Evolutionary conservation across 768 basidiomycete genomes (phyloP).

Genomic region (Boletellus emodensis): DNA sequence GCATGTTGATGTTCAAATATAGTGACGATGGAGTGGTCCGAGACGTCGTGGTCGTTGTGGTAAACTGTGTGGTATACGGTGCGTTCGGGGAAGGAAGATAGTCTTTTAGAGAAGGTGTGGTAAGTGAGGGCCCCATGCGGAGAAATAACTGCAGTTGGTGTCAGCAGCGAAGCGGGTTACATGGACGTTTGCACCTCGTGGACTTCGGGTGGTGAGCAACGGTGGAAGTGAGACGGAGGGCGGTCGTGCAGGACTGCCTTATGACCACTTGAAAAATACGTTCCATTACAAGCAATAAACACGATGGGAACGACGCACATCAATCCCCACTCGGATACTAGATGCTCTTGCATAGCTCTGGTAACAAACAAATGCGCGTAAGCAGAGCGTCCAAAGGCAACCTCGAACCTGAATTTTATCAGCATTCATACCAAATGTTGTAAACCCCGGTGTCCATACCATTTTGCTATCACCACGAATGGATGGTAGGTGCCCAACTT

Average conservation of each 20-base stretch:
- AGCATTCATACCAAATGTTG: neutral
- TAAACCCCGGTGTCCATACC: slow-evolving; percentile 41
- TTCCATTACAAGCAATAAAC: slow-evolving; percentile 3
- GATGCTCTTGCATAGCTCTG: slow-evolving; percentile 70
- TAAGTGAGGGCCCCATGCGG: slow-evolving; percentile 40
- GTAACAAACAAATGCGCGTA: slow-evolving; percentile 95
- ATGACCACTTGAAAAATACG: slow-evolving; percentile 54
- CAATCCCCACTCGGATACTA: slow-evolving; percentile 71
- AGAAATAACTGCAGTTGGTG: slow-evolving; percentile 43
- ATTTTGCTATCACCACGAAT: slow-evolving; percentile 70
- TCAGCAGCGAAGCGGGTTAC: slow-evolving; percentile 1
- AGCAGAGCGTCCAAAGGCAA: slow-evolving; percentile 71
- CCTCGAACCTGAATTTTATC: slow-evolving; percentile 65
- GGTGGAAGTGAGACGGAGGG: slow-evolving; percentile 82
- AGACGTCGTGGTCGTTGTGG: slow-evolving; percentile 33
- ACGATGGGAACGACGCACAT: slow-evolving; percentile 46
- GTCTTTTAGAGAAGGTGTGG: slow-evolving; percentile 33
- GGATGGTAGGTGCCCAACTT: slow-evolving; percentile 65
- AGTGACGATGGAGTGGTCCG: slow-evolving; percentile 20
- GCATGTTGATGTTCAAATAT: slow-evolving; percentile 29
- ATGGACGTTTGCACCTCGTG: slow-evolving; percentile 58
- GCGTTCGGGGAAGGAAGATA: slow-evolving; percentile 52
- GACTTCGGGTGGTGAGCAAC: slow-evolving; percentile 60
- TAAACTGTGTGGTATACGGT: slow-evolving; percentile 64
- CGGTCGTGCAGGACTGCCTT: slow-evolving; percentile 83